Percentiles rank a stretch among this genome's conserved stretches.
These are phyloP conservation scores for Apiotrichum brassicae DNA, from an alignment of 1,284 basidiomycete genomes.

Conservation along the genomic window DNA sequence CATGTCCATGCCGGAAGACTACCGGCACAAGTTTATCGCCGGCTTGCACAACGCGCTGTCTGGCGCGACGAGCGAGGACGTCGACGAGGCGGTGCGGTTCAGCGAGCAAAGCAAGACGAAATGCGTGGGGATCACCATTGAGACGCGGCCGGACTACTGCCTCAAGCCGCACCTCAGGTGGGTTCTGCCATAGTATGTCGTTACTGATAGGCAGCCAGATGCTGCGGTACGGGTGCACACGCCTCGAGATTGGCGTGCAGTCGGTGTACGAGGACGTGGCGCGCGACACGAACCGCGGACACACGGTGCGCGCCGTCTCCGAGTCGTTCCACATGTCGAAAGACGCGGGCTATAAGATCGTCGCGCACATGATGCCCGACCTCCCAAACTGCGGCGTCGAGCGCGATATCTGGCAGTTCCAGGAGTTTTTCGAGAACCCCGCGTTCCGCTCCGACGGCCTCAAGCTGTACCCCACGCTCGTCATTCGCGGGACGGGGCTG, in stretches of 20 bases:
- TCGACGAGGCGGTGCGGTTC: constrained; percentile 97
- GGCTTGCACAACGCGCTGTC: constrained; percentile 96
- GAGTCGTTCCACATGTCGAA: constrained; percentile 98
- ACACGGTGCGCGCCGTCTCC: constrained; percentile 94
- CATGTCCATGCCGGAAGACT: constrained; percentile 98
- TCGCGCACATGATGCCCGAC: constrained; percentile 98
- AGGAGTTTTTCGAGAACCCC: constrained; percentile 94
- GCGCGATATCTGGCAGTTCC: constrained; percentile 94
- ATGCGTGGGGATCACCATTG: constrained; percentile 98
- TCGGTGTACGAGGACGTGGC: constrained; percentile 99
- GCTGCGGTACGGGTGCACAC: constrained; percentile 97
- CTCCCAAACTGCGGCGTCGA: constrained; percentile 96
- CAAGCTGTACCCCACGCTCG: constrained; percentile 97
- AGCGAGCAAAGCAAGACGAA: constrained; percentile 97
- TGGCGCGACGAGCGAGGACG: constrained; percentile 84
- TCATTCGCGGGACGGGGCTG: constrained; percentile 94
- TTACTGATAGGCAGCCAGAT: too few species aligned
- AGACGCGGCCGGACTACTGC: constrained; percentile 98
- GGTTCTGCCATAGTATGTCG: constrained; percentile 53
- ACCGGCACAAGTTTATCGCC: constrained; percentile 87
- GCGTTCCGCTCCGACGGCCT: constrained; percentile 94
- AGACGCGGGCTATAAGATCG: constrained; percentile 98
- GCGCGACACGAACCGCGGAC: constrained; percentile 93
- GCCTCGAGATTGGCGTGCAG: constrained; percentile 96
- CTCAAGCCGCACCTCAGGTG: constrained; percentile 76